Evolutionary conservation across 176 grass and related monocot genomes (phyloP).

Genomic region (Urochloa ruziziensis): DNA sequence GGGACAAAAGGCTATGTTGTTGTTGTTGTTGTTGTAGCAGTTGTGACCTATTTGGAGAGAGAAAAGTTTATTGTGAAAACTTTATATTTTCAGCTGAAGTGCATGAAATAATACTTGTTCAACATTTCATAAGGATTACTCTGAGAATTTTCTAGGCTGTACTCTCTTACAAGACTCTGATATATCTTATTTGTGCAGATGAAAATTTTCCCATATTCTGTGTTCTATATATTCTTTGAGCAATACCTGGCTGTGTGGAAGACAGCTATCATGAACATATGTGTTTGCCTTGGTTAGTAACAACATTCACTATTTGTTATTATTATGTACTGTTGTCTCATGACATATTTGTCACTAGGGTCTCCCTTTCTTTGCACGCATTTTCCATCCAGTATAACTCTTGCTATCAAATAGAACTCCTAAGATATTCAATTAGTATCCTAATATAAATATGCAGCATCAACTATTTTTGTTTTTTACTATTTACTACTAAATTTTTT

Average conservation of each 20-base stretch:
- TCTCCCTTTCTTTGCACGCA: background rate
- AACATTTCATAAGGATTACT: background rate
- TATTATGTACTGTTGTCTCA: constrained; percentile 11
- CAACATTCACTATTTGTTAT: background rate
- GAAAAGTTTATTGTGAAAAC: background rate
- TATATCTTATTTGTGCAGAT: constrained; percentile 63
- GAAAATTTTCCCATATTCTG: constrained; percentile 93
- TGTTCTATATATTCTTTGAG: constrained; percentile 99
- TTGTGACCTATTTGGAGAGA: constrained; percentile 10
- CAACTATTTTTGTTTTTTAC: too few species aligned
- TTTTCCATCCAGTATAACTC: constrained; percentile 5
- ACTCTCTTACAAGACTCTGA: constrained; percentile 23
- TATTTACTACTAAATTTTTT: too few species aligned
- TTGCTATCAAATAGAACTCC: constrained; percentile 8
- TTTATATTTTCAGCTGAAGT: constrained; percentile 13
- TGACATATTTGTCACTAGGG: constrained; percentile 3
- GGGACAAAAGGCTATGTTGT: too few species aligned
- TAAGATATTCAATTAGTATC: background rate
- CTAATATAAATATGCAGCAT: constrained; percentile 11
- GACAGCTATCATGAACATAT: constrained; percentile 82
- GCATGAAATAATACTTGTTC: background rate
- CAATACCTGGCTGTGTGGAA: constrained; percentile 97
- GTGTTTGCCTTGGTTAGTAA: constrained; percentile 80
- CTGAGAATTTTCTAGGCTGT: constrained; percentile 9
- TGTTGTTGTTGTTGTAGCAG: background rate